Base-by-base conservation (phyloP, 1,139 yeast genomes). In the Pneumocystis oryctolagi region DNA sequence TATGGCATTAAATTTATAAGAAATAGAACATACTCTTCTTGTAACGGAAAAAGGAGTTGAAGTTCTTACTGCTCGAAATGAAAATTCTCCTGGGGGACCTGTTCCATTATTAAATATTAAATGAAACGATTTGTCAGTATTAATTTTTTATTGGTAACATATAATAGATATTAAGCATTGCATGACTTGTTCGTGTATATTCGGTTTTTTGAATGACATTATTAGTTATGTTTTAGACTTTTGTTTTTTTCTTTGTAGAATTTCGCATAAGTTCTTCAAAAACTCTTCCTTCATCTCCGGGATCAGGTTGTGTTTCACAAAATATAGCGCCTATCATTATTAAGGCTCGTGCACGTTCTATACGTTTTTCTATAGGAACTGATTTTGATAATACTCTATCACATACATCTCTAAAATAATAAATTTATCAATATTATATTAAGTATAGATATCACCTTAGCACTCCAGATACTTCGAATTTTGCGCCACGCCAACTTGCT, bases 401-500 rank as follows among this genome's bases (percentile, higher is more conserved):
- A 73, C 96, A 90, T 18, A 90, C 97, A 30, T 83, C 88, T 65
- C 97, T 71, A 77, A 12, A 47, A 47, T 25, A 47, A 47, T 37
- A 57, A 57, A 20, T 37, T 28, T 28, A 37, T 12, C 5, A 20
- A 57, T 28, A 34, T n/a, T 34, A 18, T 28, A 28, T 20, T 42
- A 25, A 20, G 4, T 35, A 57, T 20, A 20, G 28, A 9, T 1
- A 16, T 14, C 5, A 18, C 55, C 55, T 47, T 47, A 89, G 78
- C 0, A 95, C 88, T n/a, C 92, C 82, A 71, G 87, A 92, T 64
- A 90, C 87, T 73, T 90, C 98, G 73, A 84, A 85, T 69, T 84
- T 84, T 30, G 96, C 87, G 0, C 97, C 97, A 61, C 86, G 85
- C 98, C 98, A 90, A 9, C 97, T 96, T 0, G 97, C 97, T 3